phyloP scores from a whole-genome alignment of 2,329 filamentous ascomycete genomes.

The Teratosphaeria pseudoeucalypti region DNA sequence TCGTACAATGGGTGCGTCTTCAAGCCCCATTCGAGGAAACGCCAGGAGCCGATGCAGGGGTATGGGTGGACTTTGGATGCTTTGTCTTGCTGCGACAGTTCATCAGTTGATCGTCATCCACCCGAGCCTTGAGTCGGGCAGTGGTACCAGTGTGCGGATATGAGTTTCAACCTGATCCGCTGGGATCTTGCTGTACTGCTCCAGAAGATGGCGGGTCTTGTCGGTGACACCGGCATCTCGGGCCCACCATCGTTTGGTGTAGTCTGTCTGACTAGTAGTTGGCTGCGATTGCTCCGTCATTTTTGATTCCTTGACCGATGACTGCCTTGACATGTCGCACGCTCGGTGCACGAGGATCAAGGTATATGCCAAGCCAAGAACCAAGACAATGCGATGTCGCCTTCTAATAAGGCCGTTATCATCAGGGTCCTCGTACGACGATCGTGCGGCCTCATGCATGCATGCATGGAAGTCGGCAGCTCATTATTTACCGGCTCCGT shows the following conservation, averaged over 20 bases:
- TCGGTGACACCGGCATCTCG: conserved; percentile 12
- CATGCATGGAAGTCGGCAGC: not conserved
- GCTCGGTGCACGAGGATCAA: too few species aligned
- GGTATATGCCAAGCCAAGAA: too few species aligned
- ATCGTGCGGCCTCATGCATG: not conserved
- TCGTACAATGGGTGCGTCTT: conserved; percentile 13
- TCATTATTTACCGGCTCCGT: not conserved
- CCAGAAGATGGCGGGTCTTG: conserved; percentile 25
- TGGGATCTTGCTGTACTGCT: conserved; percentile 30
- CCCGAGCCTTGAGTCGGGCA: too few species aligned
- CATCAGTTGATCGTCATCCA: not conserved
- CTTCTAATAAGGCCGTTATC: not conserved
- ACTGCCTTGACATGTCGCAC: too few species aligned
- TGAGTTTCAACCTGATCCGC: conserved; percentile 27
- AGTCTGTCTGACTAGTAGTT: not conserved
- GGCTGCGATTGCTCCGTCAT: not conserved
- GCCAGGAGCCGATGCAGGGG: conserved; percentile 9
- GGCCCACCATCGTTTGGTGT: not conserved
- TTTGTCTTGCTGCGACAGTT: conserved; percentile 5
- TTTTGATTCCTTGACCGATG: not conserved
- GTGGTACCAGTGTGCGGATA: conserved; percentile 13
- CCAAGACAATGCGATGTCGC: not conserved
- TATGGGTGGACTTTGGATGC: conserved; percentile 8
- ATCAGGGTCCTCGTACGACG: not conserved
- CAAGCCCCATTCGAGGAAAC: conserved; percentile 11